Evolutionary conservation across 129 eudicot species (phyloP).

Genomic region (Flaveria sonorensis): DNA sequence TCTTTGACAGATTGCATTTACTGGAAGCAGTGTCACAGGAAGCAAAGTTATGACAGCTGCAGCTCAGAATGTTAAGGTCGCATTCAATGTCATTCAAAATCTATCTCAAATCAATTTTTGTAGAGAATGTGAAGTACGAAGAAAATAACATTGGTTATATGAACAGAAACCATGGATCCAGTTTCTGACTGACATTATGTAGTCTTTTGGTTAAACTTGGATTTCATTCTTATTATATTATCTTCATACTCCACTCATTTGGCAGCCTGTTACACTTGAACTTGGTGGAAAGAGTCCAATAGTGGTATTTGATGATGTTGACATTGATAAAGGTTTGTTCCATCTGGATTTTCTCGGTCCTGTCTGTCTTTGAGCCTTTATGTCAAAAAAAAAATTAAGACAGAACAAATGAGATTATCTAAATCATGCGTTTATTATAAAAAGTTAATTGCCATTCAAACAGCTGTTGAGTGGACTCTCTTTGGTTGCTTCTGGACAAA

Average conservation of each 20-base stretch:
- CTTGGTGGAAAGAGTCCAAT: conserved; percentile 99
- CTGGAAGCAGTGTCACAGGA: conserved; percentile 89
- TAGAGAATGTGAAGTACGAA: background rate
- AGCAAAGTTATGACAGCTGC: conserved; percentile 93
- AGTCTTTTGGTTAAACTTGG: background rate
- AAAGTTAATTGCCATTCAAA: background rate
- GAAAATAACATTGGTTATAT: background rate
- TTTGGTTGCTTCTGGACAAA: conserved; percentile 98
- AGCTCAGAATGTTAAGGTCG: conserved; percentile 75
- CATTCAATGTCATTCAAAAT: background rate
- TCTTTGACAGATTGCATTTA: conserved; percentile 73
- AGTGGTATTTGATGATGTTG: conserved; percentile 83
- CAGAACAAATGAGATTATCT: background rate
- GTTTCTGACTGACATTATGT: conserved; percentile 4
- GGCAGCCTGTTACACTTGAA: conserved; percentile 85
- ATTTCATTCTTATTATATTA: conserved; percentile 16
- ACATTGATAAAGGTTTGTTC: conserved; percentile 72
- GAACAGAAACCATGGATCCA: conserved; percentile 4
- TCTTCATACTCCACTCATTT: background rate
- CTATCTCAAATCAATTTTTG: background rate
- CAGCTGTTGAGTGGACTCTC: conserved; percentile 93
- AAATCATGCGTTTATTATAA: conserved; percentile 2
- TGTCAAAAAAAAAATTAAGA: background rate
- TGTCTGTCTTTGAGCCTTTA: background rate
- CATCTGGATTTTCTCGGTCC: background rate